Conservation (phyloP, 148 eudicot species). For the Rheum nobile region DNA sequence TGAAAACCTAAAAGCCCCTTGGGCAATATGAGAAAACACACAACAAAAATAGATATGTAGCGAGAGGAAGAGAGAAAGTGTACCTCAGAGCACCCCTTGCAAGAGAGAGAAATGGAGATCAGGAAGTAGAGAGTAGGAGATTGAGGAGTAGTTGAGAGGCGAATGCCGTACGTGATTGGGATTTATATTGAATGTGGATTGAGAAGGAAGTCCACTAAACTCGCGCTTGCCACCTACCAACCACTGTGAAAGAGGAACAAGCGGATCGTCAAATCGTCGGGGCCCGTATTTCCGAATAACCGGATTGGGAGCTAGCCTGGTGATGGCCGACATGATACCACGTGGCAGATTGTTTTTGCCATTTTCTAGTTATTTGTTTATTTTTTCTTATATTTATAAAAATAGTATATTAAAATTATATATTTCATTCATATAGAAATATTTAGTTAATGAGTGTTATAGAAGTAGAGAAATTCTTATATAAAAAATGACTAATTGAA, state of each 20-base stretch:
- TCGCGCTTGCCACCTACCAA: not conserved
- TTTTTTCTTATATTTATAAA: too few species aligned
- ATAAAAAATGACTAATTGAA: too few species aligned
- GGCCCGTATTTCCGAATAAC: not conserved
- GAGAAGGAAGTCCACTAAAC: not conserved
- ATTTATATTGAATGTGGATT: not conserved
- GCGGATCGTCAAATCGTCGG: not conserved
- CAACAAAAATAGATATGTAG: not conserved
- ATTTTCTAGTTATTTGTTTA: too few species aligned
- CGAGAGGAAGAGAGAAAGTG: not conserved
- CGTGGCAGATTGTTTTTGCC: not conserved
- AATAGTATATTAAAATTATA: too few species aligned
- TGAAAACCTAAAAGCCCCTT: not conserved
- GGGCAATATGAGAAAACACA: not conserved
- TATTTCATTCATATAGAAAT: too few species aligned
- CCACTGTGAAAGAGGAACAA: not conserved
- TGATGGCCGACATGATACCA: not conserved
- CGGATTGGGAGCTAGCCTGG: not conserved
- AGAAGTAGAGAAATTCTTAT: too few species aligned
- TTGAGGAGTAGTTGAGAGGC: not conserved
- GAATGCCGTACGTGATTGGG: not conserved
- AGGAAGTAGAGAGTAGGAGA: not conserved
- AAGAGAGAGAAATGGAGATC: not conserved
- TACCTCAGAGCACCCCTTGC: constrained; percentile 5
- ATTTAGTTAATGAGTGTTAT: too few species aligned